Base-by-base conservation (phyloP, 1,139 yeast species). In the Candida sanyaensis region DNA sequence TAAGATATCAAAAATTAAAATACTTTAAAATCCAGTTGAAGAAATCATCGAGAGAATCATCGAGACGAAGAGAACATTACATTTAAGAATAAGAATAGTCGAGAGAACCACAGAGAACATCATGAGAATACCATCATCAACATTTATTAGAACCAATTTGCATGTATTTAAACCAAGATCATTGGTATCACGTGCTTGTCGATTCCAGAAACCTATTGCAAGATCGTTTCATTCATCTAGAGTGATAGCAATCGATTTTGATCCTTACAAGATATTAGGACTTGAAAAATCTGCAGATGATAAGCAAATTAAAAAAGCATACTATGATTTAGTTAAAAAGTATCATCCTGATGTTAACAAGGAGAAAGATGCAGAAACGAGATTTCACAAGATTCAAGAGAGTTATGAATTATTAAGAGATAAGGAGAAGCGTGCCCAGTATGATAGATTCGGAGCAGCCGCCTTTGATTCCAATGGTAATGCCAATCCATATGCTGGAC, bases 331-430 rank as follows among this genome's bases (percentile, higher is more conserved):
- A 54, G 99, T 97, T 23, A 95, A 95, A 66, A 83, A 93, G 66
- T 89, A 76, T 67, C 99, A 93, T 68, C 99, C 99, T 1, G 99
- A 93, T 71, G 89, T 93, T 45, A 93, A 93, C 68, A 93, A 93
- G 67, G 97, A 88, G 56, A 80, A 83, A 36, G 95, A 81, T 29
- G 96, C 98, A 0, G 96, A 92, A 58, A 82, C 84, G 61, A 84
- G 83, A 65, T 93, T 93, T 69, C 98, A 93, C 63, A 91, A 89
- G 61, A 81, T 93, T 56, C 98, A 93, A 65, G 95, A 89, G 55
- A 95, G 97, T 6, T 93, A 95, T 62, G 99, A 93, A 67, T 81
- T 93, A 43, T 75, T 95, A 62, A 84, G 91, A 44, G 96, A 93
- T 65, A 88, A 92, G 50, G 83, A 82, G 31, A 93, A 93, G 75